Percentiles rank a stretch among this genome's conserved stretches.
These are phyloP conservation scores for Boletus coccyginus DNA, from an alignment of 768 basidiomycete genomes.

Conservation along the genomic window DNA sequence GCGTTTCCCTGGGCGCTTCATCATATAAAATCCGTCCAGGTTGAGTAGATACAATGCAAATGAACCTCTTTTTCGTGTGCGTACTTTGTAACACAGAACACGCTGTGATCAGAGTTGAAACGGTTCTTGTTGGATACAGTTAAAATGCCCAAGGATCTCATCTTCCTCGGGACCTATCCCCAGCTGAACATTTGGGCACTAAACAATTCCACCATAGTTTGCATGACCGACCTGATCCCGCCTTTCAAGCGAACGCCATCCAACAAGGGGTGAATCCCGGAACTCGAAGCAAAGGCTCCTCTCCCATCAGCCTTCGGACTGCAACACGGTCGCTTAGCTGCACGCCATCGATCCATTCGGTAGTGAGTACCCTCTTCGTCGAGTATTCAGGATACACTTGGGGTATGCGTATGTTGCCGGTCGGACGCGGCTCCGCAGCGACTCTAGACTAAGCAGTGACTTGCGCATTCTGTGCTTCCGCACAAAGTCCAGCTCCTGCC, in stretches of 20 bases:
- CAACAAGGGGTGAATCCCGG: conserved; percentile 5
- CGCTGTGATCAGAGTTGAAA: conserved; percentile 37
- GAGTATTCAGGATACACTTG: conserved; percentile 67
- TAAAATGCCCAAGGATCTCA: conserved; percentile 71
- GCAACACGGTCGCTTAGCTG: conserved; percentile 64
- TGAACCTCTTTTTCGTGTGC: no score
- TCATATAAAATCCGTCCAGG: no score
- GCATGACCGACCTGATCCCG: conserved; percentile 68
- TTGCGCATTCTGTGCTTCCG: conserved; percentile 73
- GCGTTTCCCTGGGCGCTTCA: no score
- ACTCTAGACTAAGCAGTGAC: conserved; percentile 62
- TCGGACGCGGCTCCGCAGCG: conserved; percentile 64
- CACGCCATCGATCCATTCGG: conserved; percentile 83
- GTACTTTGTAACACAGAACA: no score
- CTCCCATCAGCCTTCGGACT: conserved; percentile 60
- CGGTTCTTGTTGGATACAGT: conserved; percentile 72
- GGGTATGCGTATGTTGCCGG: conserved; percentile 75
- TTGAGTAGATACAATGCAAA: no score
- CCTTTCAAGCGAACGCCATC: conserved; percentile 45
- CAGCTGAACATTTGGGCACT: conserved; percentile 89
- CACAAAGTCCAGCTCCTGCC: conserved; percentile 79
- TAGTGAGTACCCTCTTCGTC: conserved; percentile 75
- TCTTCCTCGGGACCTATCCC: conserved; percentile 82
- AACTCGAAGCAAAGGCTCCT: conserved; percentile 18
- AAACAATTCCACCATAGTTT: conserved; percentile 84